Percentiles rank a stretch among this genome's conserved stretches.
Conservation (phyloP, 768 basidiomycete genomes). For the Auricularia heimuer region DNA sequence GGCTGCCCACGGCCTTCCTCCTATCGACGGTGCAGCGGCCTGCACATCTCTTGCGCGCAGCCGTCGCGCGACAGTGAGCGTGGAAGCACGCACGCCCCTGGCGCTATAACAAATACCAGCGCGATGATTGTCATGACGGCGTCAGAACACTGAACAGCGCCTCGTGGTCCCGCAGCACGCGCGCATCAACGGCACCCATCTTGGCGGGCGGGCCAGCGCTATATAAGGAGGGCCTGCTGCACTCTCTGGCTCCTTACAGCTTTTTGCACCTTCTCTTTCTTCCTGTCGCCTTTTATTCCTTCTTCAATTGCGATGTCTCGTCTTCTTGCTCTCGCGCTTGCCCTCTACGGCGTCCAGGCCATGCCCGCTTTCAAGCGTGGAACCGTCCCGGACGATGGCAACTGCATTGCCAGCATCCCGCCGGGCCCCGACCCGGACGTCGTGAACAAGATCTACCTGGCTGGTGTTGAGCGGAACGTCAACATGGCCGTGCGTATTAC, state of each 20-base stretch:
- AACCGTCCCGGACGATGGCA: neutral
- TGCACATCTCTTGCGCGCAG: too few relatives aligned
- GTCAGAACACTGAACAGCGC: too few relatives aligned
- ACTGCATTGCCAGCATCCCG: constrained; percentile 1
- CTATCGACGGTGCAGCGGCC: too few relatives aligned
- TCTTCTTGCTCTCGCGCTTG: neutral
- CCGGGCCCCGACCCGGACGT: neutral
- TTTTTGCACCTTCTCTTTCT: neutral
- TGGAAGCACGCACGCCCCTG: too few relatives aligned
- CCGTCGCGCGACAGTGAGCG: too few relatives aligned
- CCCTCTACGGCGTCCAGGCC: neutral
- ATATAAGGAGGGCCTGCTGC: neutral
- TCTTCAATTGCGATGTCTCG: neutral
- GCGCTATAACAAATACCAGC: too few relatives aligned
- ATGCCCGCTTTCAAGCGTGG: neutral
- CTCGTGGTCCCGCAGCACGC: too few relatives aligned
- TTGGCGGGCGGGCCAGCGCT: neutral
- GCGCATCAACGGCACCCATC: too few relatives aligned
- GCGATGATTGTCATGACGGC: too few relatives aligned
- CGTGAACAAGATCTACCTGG: neutral
- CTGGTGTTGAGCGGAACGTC: neutral
- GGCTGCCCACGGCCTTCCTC: too few relatives aligned
- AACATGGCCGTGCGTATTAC: neutral
- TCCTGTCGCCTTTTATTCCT: neutral
- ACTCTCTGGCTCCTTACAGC: neutral